Conservation (phyloP, 192 early-diverging fungal genomes). For the Gamsiella multidivaricata region DNA sequence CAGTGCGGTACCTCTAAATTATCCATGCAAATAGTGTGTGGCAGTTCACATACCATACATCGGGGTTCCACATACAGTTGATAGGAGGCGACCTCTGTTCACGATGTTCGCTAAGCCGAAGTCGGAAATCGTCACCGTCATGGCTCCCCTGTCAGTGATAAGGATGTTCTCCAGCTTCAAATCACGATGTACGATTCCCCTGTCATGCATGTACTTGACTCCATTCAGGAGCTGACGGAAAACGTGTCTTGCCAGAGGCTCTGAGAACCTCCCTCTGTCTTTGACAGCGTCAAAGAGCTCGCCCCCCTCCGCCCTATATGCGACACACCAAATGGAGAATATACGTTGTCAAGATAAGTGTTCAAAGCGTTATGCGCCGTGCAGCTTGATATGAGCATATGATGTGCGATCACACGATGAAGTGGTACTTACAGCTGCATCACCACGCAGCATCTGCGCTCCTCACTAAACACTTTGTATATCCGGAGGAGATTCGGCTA, state of each 20-base stretch:
- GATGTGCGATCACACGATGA: too few species aligned
- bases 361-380: too few species aligned
- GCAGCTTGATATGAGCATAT: too few species aligned
- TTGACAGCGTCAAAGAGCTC: conserved; percentile 95
- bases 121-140: conserved; percentile 91
- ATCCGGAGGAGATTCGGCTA: conserved; percentile 32
- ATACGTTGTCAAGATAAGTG: too few species aligned
- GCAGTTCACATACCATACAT: conserved; percentile 65
- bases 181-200: conserved; percentile 93
- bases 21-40: background rate
- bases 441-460: conserved; percentile 16
- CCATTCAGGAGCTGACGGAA: conserved; percentile 84
- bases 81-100: conserved; percentile 68
- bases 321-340: too few species aligned
- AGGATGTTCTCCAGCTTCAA: conserved; percentile 88
- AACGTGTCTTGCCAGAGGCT: conserved; percentile 80
- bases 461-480: conserved; percentile 31
- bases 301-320: conserved; percentile 78
- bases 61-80: conserved; percentile 89
- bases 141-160: conserved; percentile 57
- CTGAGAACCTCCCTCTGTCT: conserved; percentile 72
- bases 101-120: conserved; percentile 87
- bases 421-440: conserved; percentile 55
- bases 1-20: background rate
- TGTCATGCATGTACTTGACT: conserved; percentile 84